These are phyloP conservation scores for Globisporangium mamillatum DNA, from an alignment of 352 stramenopile species.

Conservation along the genomic window DNA sequence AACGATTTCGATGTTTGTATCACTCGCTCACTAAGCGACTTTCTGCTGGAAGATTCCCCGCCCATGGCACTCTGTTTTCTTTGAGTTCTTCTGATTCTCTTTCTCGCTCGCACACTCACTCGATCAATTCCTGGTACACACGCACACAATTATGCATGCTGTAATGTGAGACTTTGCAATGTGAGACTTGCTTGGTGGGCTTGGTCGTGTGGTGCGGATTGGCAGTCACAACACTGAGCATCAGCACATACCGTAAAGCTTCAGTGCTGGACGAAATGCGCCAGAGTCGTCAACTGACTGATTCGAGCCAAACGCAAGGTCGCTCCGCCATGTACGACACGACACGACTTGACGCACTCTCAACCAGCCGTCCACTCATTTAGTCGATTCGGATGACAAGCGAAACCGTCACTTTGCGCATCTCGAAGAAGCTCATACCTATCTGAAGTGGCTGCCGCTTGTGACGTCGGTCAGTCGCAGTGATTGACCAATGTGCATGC, in stretches of 20 bases:
- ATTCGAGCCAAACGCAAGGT: not conserved
- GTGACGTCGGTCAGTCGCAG: not conserved
- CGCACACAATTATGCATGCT: not conserved
- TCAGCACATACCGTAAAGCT: not conserved
- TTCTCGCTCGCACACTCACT: not conserved
- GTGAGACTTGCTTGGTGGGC: not conserved
- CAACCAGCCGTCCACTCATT: not conserved
- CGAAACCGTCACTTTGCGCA: not conserved
- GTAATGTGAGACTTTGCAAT: not conserved
- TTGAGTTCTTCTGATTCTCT: not conserved
- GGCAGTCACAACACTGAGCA: too few species aligned
- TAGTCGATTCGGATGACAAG: not conserved
- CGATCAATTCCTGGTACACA: not conserved
- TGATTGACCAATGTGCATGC: not conserved
- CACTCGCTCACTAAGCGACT: not conserved
- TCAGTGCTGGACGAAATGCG: not conserved
- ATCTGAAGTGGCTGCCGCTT: not conserved
- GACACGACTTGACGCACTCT: not conserved
- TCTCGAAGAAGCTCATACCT: not conserved
- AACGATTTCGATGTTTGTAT: too few species aligned
- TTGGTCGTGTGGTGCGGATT: not conserved
- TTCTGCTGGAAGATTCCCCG: not conserved
- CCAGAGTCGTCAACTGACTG: not conserved
- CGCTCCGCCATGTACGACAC: not conserved
- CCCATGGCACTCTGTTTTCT: not conserved